Evolutionary conservation across 257 asterid species (phyloP), one percentile per base, ranked within the genome.

Genomic region (Solanum pennellii): DNA sequence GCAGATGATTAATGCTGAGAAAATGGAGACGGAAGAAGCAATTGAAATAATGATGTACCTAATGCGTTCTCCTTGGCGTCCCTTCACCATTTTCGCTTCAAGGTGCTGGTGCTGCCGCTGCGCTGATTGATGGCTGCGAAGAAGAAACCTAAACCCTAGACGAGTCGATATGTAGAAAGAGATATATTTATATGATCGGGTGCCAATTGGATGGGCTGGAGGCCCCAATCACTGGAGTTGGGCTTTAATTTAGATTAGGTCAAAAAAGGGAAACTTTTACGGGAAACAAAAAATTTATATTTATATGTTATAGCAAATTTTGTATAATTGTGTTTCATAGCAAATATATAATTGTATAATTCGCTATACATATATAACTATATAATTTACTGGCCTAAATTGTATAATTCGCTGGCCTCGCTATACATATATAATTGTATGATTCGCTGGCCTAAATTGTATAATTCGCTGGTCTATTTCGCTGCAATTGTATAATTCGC

Each of bases 51-150:
- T 68, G 21, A 68, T 68, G 1, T 33, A 92, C 93, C 95, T 90
- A 80, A 93, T 90, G 87, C 93, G 93, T 89, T 93, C 94, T 27
- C 95, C 95, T 86, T 93, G 95, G 37, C 95, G 92, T 37, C 94
- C 93, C 52, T 93, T 93, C 89, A 93, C 94, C 94, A 92, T 92
- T 88, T 83, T 91, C 21, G 90, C 29, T 14, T 44, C 62, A 13
- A 41, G 4, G 66, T 25, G 23, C 7, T 42, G 88, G 73, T 31
- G 83, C 25, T 73, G 21, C 68, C 42, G 83, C 25, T 73, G 37
- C 68, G 84, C 31, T 18, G 86, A 39, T 71, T 62, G 84, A 62
- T 35, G 77, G 15, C 35, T 44, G 71, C 23, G 80, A 66, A 39
- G 71, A 13, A 68, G 84, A 39, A 59, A 47, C 29, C 71, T 27